Evolutionary conservation across 1,139 yeast species (phyloP).

Genomic region (Meyerozyma sp.): DNA sequence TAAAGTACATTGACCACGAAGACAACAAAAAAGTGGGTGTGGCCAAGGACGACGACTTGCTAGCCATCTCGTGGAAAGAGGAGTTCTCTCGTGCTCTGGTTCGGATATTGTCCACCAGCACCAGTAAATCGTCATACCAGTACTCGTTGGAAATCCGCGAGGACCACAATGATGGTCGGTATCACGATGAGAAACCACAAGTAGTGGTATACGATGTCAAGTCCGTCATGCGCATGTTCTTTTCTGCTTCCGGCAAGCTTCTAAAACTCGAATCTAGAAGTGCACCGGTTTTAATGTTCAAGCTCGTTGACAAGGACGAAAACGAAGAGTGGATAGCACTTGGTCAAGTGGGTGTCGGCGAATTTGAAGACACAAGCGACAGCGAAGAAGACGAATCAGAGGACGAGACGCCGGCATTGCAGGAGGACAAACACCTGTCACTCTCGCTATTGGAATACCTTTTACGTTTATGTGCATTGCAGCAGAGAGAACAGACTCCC

Average conservation of each 20-base stretch:
- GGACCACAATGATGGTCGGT: slow-evolving; percentile 67
- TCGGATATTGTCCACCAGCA: slow-evolving; percentile 18
- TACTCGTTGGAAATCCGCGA: slow-evolving; percentile 52
- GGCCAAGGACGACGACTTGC: slow-evolving; percentile 11
- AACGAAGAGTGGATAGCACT: slow-evolving; percentile 50
- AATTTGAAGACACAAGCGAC: slow-evolving; percentile 22
- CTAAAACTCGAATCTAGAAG: slow-evolving; percentile 60
- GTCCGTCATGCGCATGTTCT: slow-evolving; percentile 52
- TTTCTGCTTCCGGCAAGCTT: slow-evolving; percentile 67
- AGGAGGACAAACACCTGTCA: slow-evolving; percentile 18
- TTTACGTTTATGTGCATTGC: slow-evolving; percentile 56
- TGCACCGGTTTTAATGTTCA: slow-evolving; percentile 67
- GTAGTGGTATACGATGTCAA: slow-evolving; percentile 32
- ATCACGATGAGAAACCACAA: slow-evolving; percentile 55
- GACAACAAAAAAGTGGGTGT: slow-evolving; percentile 11
- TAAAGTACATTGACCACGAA: slow-evolving; percentile 26
- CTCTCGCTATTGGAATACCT: slow-evolving; percentile 64
- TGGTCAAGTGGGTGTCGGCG: slow-evolving; percentile 34
- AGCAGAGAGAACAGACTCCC: slow-evolving; percentile 54
- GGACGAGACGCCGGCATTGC: slow-evolving; percentile 13
- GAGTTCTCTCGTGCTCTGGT: slow-evolving; percentile 57
- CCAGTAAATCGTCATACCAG: slow-evolving; percentile 24
- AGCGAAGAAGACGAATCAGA: slow-evolving; percentile 25
- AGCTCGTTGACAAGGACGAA: slow-evolving; percentile 20
- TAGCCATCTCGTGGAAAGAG: slow-evolving; percentile 68